phyloP scores from a whole-genome alignment of 768 basidiomycete species.

The Tulasnella sp. region DNA sequence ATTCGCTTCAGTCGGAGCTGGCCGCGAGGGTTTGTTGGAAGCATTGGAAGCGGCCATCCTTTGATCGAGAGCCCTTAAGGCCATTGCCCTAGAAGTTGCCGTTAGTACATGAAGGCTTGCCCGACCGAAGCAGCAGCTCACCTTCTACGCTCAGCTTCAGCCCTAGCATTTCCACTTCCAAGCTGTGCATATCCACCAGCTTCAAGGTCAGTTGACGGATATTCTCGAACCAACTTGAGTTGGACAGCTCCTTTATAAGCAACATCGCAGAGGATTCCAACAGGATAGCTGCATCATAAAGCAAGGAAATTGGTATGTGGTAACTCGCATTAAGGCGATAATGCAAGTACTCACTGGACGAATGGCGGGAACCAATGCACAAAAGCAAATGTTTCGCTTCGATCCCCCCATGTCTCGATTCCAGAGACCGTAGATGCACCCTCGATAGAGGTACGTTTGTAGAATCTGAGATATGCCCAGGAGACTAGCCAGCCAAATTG shows the following conservation, averaged over 20 bases:
- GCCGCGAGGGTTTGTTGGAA: no score
- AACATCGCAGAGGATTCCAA: conserved; percentile 51
- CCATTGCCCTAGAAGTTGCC: conserved; percentile 57
- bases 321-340: not conserved
- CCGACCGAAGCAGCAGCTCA: conserved; percentile 22
- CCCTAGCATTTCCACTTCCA: conserved; percentile 39
- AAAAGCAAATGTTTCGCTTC: conserved; percentile 92
- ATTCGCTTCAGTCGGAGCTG: no score
- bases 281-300: conserved; percentile 44
- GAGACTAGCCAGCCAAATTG: conserved; percentile 99
- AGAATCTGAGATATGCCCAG: conserved; percentile 93
- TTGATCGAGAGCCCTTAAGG: conserved; percentile 92
- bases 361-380: conserved; percentile 95
- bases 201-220: conserved; percentile 48
- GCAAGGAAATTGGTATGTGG: not conserved
- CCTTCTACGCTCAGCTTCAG: conserved; percentile 94
- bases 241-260: conserved; percentile 46
- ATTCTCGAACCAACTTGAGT: conserved; percentile 62
- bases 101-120: not conserved
- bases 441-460: conserved; percentile 76
- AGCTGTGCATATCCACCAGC: conserved; percentile 55
- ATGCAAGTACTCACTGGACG: conserved; percentile 53
- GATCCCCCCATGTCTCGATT: conserved; percentile 69
- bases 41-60: conserved; percentile 43
- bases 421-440: conserved; percentile 35